These are phyloP conservation scores for Sequoiadendron giganteum DNA, from an alignment of 75 land plant species.

Conservation along the genomic window DNA sequence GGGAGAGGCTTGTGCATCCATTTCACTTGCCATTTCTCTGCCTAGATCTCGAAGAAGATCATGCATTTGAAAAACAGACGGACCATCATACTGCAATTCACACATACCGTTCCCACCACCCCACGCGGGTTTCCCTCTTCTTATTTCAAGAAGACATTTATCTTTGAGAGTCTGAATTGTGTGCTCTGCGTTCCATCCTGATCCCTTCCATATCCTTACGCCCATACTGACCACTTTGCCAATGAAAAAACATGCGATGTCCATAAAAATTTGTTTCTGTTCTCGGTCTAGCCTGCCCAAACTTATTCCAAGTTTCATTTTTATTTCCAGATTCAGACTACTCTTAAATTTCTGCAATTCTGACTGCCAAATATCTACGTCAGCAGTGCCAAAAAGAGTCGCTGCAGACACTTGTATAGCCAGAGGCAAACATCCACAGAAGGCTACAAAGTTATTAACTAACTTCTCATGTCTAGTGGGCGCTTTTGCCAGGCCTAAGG, in stretches of 20 bases:
- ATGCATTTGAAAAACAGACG: too few species aligned
- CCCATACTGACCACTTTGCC: neutral
- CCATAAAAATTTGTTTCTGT: neutral
- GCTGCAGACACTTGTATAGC: neutral
- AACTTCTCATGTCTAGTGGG: neutral
- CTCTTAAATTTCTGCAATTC: neutral
- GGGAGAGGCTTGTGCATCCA: too few species aligned
- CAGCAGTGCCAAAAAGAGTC: neutral
- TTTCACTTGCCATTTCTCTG: too few species aligned
- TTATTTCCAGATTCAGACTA: neutral
- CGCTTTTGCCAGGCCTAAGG: neutral
- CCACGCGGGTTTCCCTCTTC: too few species aligned
- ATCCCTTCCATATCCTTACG: neutral
- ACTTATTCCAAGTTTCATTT: neutral
- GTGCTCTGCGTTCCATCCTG: neutral
- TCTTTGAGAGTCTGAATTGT: neutral
- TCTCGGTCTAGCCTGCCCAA: neutral
- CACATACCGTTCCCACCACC: too few species aligned
- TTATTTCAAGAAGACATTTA: neutral
- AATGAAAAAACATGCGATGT: constrained; percentile 1
- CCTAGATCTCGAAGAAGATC: too few species aligned
- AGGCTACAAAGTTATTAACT: neutral
- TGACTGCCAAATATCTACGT: neutral
- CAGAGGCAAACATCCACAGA: neutral
- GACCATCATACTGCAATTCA: too few species aligned